phyloP scores from a whole-genome alignment of 805 yeast genomes.

The Saccharomycopsis sp. region DNA sequence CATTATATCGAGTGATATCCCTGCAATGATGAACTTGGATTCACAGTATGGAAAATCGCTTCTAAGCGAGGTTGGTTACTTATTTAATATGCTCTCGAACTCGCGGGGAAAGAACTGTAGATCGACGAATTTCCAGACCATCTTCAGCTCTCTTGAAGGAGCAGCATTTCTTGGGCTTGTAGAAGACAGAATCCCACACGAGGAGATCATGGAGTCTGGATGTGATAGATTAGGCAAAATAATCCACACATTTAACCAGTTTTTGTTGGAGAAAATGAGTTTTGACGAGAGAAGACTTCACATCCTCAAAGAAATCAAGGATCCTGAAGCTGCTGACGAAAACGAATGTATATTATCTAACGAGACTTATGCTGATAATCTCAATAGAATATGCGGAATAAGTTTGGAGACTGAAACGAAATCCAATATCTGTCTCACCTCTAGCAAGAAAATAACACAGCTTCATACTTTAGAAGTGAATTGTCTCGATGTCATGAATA shows the following conservation, averaged over 20 bases:
- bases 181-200: conserved; percentile 27
- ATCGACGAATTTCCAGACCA: conserved; percentile 68
- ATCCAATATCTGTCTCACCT: conserved; percentile 35
- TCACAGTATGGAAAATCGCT: conserved; percentile 36
- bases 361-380: not conserved
- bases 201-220: conserved; percentile 31
- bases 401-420: conserved; percentile 36
- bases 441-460: conserved; percentile 31
- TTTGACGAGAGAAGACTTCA: conserved; percentile 37
- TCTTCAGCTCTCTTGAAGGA: conserved; percentile 41
- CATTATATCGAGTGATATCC: not conserved
- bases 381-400: conserved; percentile 36
- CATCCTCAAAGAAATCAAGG: not conserved
- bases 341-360: not conserved
- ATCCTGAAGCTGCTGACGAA: not conserved
- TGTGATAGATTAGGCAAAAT: conserved; percentile 37
- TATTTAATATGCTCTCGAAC: conserved; percentile 85
- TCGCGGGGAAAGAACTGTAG: conserved; percentile 75
- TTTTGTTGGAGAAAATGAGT: conserved; percentile 46
- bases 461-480: conserved; percentile 40
- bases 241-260: conserved; percentile 51
- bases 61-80: conserved; percentile 76
- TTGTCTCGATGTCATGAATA: conserved; percentile 27
- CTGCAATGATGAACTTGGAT: not conserved
- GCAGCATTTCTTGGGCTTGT: conserved; percentile 49